Conservation (phyloP, 306 rosid genomes). For the Cucumis hystrix region DNA sequence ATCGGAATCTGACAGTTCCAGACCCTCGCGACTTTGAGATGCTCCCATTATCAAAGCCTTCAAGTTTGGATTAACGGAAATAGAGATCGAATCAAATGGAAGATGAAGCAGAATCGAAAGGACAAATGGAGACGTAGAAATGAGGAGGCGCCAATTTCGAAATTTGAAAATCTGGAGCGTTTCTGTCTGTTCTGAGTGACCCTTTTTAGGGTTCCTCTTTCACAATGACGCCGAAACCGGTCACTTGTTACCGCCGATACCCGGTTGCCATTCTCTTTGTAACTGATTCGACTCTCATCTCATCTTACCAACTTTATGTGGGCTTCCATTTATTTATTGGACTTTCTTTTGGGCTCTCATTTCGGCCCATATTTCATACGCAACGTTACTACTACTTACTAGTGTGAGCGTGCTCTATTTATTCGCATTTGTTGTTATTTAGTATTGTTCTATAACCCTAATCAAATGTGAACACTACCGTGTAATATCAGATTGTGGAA, state of each 20-base stretch:
- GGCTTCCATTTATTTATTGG: not conserved
- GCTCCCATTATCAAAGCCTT: conserved; percentile 45
- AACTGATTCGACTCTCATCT: conserved; percentile 9
- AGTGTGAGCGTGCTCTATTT: no score
- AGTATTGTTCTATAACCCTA: no score
- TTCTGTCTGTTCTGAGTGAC: not conserved
- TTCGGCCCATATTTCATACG: not conserved
- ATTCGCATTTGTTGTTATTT: no score
- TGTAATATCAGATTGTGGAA: no score
- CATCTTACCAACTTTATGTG: not conserved
- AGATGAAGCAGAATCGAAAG: not conserved
- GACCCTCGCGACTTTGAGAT: conserved; percentile 52
- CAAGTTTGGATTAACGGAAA: not conserved
- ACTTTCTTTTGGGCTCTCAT: not conserved
- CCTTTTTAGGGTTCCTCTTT: conserved; percentile 2
- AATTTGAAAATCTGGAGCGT: conserved; percentile 39
- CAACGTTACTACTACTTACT: no score
- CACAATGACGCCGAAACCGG: not conserved
- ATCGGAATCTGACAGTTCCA: conserved; percentile 46
- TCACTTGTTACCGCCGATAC: conserved; percentile 1
- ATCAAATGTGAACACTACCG: no score
- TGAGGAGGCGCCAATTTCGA: conserved; percentile 37
- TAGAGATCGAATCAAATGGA: not conserved
- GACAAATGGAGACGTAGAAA: not conserved
- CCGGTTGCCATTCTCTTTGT: not conserved